Conservation (phyloP, 1,139 yeast species). For the Arxiozyma slooffiae region DNA sequence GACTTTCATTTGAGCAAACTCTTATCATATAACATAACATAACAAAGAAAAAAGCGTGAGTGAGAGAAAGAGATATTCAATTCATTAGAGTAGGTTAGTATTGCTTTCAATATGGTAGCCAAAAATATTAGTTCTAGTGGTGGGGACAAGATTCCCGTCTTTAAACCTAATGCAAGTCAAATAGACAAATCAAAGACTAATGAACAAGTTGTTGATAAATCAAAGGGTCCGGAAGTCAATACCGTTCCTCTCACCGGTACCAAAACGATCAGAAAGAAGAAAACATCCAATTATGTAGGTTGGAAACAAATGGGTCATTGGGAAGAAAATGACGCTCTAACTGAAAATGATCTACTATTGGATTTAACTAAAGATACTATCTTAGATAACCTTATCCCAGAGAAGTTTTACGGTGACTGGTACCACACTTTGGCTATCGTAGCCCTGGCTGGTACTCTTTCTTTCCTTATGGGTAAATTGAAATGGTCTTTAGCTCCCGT, state of each 20-base stretch:
- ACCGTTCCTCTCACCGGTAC: slow-evolving; percentile 16
- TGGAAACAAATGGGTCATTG: slow-evolving; percentile 93
- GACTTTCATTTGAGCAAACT: no score
- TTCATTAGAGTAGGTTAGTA: no score
- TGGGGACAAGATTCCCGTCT: neutral
- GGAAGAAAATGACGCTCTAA: slow-evolving; percentile 57
- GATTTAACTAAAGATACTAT: slow-evolving; percentile 62
- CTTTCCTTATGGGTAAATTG: slow-evolving; percentile 73
- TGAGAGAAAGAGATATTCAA: no score
- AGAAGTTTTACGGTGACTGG: slow-evolving; percentile 84
- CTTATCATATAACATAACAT: no score
- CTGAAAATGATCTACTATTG: slow-evolving; percentile 57
- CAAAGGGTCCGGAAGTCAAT: neutral
- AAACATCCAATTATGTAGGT: slow-evolving; percentile 65
- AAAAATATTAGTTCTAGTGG: neutral
- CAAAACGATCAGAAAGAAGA: slow-evolving; percentile 36
- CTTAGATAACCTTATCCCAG: slow-evolving; percentile 63
- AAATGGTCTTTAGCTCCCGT: slow-evolving; percentile 73
- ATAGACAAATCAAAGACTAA: no score
- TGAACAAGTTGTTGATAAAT: no score
- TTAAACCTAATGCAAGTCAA: neutral
- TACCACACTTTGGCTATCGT: slow-evolving; percentile 74
- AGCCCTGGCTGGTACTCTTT: slow-evolving; percentile 53
- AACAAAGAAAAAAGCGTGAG: no score
- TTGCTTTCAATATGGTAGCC: slow-evolving; percentile 1